phyloP scores from a whole-genome alignment of 208 protist genomes.

The Wallacemonas sp. region DNA sequence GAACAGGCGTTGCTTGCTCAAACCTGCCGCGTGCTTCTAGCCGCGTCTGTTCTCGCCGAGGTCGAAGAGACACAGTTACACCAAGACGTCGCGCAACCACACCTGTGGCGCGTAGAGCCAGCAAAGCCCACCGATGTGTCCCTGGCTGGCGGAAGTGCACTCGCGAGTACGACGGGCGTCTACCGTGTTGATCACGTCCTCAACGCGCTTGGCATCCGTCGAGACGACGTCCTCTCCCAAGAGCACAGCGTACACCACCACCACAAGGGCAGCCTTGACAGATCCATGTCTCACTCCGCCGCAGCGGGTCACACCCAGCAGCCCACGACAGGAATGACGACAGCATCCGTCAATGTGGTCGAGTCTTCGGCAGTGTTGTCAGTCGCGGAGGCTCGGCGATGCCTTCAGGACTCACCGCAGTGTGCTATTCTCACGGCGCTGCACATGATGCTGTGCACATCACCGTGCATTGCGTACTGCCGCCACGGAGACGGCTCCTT shows the following conservation, averaged over 20 bases:
- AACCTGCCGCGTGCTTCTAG: conserved; percentile 31
- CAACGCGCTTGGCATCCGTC: conserved; percentile 9
- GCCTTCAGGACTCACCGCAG: conserved; percentile 18
- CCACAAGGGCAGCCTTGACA: not conserved
- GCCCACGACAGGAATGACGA: too few relatives aligned
- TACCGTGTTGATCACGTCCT: conserved; percentile 13
- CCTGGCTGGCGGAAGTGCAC: not conserved
- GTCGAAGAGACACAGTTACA: too few relatives aligned
- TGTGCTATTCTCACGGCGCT: conserved; percentile 30
- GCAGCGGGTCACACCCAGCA: too few relatives aligned
- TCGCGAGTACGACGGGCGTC: not conserved
- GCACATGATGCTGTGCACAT: conserved; percentile 31
- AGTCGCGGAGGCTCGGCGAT: not conserved
- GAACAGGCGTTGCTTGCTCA: conserved; percentile 51
- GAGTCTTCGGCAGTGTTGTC: not conserved
- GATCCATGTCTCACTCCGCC: too few relatives aligned
- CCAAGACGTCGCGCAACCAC: not conserved
- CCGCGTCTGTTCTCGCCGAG: conserved; percentile 15
- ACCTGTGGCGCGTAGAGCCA: not conserved
- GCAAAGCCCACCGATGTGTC: not conserved
- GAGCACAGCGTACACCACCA: not conserved
- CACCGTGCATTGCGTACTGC: conserved; percentile 19
- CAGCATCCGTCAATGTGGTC: too few relatives aligned
- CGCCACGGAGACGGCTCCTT: conserved; percentile 28
- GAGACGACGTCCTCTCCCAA: not conserved